Evolutionary conservation across 495 filamentous ascomycete species (phyloP), one percentile per base, ranked within the genome.

Genomic region (Hypoxylon perforatum): DNA sequence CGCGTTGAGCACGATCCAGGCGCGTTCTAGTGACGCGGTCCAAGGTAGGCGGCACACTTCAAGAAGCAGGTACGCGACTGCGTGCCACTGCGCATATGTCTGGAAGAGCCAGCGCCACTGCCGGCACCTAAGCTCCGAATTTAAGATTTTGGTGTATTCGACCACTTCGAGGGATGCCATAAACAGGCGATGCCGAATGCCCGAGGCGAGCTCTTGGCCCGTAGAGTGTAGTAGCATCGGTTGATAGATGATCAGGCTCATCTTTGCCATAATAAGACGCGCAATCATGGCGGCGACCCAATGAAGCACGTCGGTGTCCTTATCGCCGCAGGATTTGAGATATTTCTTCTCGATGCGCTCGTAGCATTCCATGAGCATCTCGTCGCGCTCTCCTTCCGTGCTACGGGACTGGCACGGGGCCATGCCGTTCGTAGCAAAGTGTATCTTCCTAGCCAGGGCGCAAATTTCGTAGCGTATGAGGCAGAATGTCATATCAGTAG

Each of bases 101-200:
- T 87, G 84, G 77, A 92, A 93, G 8, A 93, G 82, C 93, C 93
- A 97, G 21, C 85, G 83, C 87, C 90, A 96, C 53, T 88, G 84
- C 51, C 84, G 82, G 3, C 85, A 85, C 9, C 84, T 78, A 7
- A 83, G 75, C 61, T 90, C 87, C 10, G 79, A 85, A 63, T 88
- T 85, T 11, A 94, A 75, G 10, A 87, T 70, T 21, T 85, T 76
- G n/a, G 82, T 83, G 64, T 91, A 91, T 71, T 96, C 92, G 60
- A 94, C 85, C 17, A 91, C 83, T 61, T 95, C 90, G 15, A 94
- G 85, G 2, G 88, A 87, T 0, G 89, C 88, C 46, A 90, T 80
- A 67, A 97, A 92, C 1, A 97, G 77, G 18, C 87, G 88, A 54
- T 92, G 88, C 50, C 86, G 87, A n/a, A 85, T 86, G 21, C 86